Percentiles rank a stretch among this genome's conserved stretches.
Conservation (phyloP, 164 flowering plant species). For the Vitis rotundifolia region DNA sequence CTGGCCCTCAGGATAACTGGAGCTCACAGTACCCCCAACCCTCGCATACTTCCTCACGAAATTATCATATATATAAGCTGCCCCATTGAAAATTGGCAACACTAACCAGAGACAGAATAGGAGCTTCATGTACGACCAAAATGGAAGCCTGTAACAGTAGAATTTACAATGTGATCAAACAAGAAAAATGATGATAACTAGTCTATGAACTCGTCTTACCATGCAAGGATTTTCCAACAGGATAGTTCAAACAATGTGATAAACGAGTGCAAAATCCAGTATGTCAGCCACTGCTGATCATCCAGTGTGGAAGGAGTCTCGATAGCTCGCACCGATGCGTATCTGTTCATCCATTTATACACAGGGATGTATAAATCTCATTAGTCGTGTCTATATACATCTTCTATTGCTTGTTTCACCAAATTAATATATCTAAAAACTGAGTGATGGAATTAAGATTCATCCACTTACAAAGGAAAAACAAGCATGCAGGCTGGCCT, state of each 20-base stretch:
- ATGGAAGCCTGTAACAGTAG: conserved; percentile 57
- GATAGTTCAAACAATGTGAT: conserved; percentile 85
- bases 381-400: background rate
- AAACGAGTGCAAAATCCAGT: conserved; percentile 87
- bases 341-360: conserved; percentile 39
- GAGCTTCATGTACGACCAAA: conserved; percentile 83
- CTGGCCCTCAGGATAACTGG: conserved; percentile 48
- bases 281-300: conserved; percentile 95
- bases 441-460: background rate
- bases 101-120: conserved; percentile 82
- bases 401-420: background rate
- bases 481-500: conserved; percentile 89
- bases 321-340: conserved; percentile 81
- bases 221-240: conserved; percentile 60
- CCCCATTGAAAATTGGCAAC: conserved; percentile 82
- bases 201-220: conserved; percentile 38
- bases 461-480: conserved; percentile 75
- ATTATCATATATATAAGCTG: conserved; percentile 82
- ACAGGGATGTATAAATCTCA: background rate
- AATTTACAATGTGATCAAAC: background rate
- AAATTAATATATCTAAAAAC: background rate
- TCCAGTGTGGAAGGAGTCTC: conserved; percentile 81
- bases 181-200: too few relatives aligned
- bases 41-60: conserved; percentile 62
- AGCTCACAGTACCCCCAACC: conserved; percentile 38